Conservation (phyloP, 148 eudicot genomes). For the Camellia japonica region DNA sequence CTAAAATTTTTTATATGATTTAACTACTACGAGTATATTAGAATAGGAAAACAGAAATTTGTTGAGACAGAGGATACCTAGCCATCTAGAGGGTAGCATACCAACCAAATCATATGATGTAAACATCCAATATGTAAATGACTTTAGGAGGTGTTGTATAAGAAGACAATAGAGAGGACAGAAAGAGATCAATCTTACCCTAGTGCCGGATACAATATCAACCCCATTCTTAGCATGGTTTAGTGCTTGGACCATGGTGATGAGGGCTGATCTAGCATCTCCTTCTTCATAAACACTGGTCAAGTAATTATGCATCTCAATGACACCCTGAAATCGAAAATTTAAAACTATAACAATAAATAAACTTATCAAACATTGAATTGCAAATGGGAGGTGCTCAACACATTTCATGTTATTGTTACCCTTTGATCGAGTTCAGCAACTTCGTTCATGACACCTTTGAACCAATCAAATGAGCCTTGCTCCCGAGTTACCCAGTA, state of each 20-base stretch:
- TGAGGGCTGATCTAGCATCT: slow-evolving; percentile 95
- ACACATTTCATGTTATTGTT: slow-evolving; percentile 8
- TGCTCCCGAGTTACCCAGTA: slow-evolving; percentile 97
- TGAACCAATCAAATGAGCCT: slow-evolving; percentile 99
- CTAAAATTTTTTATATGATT: no score
- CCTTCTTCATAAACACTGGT: slow-evolving; percentile 98
- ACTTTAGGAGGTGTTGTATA: no score
- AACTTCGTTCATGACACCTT: slow-evolving; percentile 96
- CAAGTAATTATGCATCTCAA: slow-evolving; percentile 96
- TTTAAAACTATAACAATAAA: neutral
- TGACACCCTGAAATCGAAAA: slow-evolving; percentile 60
- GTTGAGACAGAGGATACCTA: no score
- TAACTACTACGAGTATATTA: no score
- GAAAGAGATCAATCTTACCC: slow-evolving; percentile 42
- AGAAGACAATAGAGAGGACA: neutral
- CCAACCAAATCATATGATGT: no score
- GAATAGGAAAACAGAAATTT: no score
- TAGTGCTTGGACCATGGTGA: slow-evolving; percentile 97
- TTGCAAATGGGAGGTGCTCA: neutral
- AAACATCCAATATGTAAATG: no score
- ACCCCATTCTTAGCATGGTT: slow-evolving; percentile 97
- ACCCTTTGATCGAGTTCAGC: slow-evolving; percentile 92
- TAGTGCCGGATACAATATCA: slow-evolving; percentile 90
- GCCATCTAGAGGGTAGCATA: no score
- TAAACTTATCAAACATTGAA: neutral